Base-by-base conservation (phyloP, 192 early-diverging fungal genomes). In the Entomortierella chlamydospora region DNA sequence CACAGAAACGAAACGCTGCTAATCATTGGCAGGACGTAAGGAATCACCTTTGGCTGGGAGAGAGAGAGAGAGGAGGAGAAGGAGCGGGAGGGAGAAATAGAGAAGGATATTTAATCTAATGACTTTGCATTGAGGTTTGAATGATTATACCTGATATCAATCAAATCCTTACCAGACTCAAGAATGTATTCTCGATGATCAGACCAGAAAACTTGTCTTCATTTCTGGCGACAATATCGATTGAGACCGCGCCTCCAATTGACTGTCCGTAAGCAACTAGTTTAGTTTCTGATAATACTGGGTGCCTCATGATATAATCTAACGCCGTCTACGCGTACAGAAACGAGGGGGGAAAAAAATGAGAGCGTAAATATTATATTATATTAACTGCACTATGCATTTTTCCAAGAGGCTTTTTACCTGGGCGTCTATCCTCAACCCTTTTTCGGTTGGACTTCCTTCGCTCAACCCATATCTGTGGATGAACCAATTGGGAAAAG, bases 241-340 rank as follows among this genome's bases (percentile, higher is more conserved):
- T 93, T 11, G 96, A 95, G 23, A 98, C 97, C 6, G 98, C 98
- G 15, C 98, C 98, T 43, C 98, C 98, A 63, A 99, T 91, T 10
- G 94, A 96, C 73, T 99, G 98, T 0, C 97, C 98, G 81, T 94
- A 98, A 0, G 95, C 88, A 41, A 99, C 84, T 47, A 99, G 72
- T 65, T 92, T 92, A 1, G 94, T 93, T 64, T 93, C 81, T 28
- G 83, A 83, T 2, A 96, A 81, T 28, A 93, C 82, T 17, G 89
- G 88, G 73, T 98, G 93, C 8, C 86, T 81, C 41, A 84, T 85
- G 45, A 99, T 86, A 83, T 89, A 98, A 62, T 98, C 93, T 41
- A 98, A 81, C 22, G 93, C 89, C 8, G 95, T 90, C 85, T 95
- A 78, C 54, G n/a, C 31, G 11, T 0, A 20, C n/a, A 41, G n/a